Conservation (phyloP, 306 rosid genomes). For the Casuarina cunninghamiana region DNA sequence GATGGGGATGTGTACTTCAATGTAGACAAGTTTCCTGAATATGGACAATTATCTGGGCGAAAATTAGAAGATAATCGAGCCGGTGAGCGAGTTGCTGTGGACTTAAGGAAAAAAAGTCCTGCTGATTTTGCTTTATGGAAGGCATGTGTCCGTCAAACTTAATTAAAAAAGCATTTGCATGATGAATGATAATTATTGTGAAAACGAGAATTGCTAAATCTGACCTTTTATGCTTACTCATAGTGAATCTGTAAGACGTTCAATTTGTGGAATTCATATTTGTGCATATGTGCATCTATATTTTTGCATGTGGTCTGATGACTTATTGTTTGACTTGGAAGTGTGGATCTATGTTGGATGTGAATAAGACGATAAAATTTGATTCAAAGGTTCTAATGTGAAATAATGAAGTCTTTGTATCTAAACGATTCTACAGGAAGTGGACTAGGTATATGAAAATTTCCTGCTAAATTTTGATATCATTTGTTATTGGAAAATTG, state of each 20-base stretch:
- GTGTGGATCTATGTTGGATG: background rate
- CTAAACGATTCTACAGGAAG: background rate
- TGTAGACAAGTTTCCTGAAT: slow-evolving; percentile 78
- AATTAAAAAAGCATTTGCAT: background rate
- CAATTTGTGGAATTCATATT: background rate
- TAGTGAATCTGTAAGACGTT: background rate
- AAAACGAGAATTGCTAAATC: background rate
- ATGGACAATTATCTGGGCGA: slow-evolving; percentile 80
- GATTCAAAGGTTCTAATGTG: background rate
- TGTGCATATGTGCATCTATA: background rate
- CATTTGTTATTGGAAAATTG: background rate
- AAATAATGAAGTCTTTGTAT: background rate
- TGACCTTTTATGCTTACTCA: background rate
- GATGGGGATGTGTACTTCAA: slow-evolving; percentile 90
- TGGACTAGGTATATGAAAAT: background rate
- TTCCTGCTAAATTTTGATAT: background rate
- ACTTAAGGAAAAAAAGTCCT: slow-evolving; percentile 86
- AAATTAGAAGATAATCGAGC: slow-evolving; percentile 93
- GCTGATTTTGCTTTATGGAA: slow-evolving; percentile 99
- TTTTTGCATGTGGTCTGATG: background rate
- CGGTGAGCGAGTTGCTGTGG: slow-evolving; percentile 94
- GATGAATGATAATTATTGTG: background rate
- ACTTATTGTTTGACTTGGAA: background rate
- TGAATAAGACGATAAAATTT: background rate
- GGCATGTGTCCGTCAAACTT: slow-evolving; percentile 42